Evolutionary conservation across 208 protist species (phyloP).

Genomic region (Angomonas ambiguus): DNA sequence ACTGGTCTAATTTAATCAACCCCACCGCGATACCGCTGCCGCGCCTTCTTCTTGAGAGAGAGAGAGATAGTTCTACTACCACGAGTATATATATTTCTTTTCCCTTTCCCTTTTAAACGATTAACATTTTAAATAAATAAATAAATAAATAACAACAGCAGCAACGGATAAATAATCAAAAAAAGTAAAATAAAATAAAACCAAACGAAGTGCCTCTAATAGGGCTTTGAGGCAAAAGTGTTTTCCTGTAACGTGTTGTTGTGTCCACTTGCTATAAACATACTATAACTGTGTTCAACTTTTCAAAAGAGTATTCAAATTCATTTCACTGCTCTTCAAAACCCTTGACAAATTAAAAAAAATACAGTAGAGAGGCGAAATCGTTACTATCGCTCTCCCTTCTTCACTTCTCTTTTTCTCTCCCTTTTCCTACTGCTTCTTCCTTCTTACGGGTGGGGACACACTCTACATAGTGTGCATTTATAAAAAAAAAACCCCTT

Average conservation of each 20-base stretch:
- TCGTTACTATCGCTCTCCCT: background rate
- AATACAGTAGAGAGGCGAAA: background rate
- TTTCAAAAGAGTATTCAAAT: no score
- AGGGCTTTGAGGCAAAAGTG: no score
- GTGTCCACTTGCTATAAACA: no score
- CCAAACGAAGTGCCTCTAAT: background rate
- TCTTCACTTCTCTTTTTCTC: slow-evolving; percentile 22
- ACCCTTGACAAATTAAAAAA: no score
- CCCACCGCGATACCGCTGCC: slow-evolving; percentile 17
- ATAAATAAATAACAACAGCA: background rate
- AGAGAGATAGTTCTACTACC: slow-evolving; percentile 2
- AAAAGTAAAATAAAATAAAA: background rate
- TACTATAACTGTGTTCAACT: no score
- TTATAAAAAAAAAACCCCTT: background rate
- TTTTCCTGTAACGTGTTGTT: no score
- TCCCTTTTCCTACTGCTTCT: slow-evolving; percentile 4
- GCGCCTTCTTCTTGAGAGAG: background rate
- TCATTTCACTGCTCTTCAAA: no score
- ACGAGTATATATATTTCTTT: no score
- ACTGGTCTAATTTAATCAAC: slow-evolving; percentile 80
- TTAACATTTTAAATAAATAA: slow-evolving; percentile 6
- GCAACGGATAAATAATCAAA: background rate
- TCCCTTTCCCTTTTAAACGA: no score
- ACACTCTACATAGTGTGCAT: background rate
- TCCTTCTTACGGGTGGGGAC: background rate